Conservation (phyloP, 768 basidiomycete species). For the Mycena indigotica region DNA sequence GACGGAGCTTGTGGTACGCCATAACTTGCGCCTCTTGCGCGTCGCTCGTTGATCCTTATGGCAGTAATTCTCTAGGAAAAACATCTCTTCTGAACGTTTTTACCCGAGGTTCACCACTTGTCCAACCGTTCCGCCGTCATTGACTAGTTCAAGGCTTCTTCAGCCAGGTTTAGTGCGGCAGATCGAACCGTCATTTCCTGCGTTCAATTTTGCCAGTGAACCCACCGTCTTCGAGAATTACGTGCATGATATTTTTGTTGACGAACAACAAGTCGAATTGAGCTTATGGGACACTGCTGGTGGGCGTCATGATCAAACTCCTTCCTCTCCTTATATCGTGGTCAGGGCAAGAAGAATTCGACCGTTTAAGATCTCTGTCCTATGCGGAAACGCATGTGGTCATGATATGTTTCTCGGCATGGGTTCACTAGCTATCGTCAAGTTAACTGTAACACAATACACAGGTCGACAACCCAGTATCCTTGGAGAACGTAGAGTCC, state of each 20-base stretch:
- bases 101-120: constrained; percentile 62
- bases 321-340: constrained; percentile 13
- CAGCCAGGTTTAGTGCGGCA: constrained; percentile 85
- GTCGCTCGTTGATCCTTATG: constrained; percentile 27
- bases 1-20: constrained; percentile 90
- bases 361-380: constrained; percentile 87
- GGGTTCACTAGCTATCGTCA: constrained; percentile 24
- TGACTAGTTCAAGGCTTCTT: constrained; percentile 60
- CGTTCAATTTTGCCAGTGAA: constrained; percentile 52
- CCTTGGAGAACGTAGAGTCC: constrained; percentile 92
- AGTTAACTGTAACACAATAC: constrained; percentile 7
- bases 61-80: constrained; percentile 54
- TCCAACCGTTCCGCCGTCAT: background rate
- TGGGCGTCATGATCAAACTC: constrained; percentile 35
- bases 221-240: constrained; percentile 98
- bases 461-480: constrained; percentile 92
- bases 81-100: constrained; percentile 87
- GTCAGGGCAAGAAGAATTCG: constrained; percentile 94
- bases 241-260: constrained; percentile 85
- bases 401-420: constrained; percentile 93
- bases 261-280: constrained; percentile 86
- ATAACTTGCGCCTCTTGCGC: constrained; percentile 13
- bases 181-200: constrained; percentile 2
- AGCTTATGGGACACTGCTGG: constrained; percentile 98
- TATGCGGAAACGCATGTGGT: constrained; percentile 97